Evolutionary conservation across 2,329 filamentous ascomycete species (phyloP).

Genomic region (Penicillium sp.): DNA sequence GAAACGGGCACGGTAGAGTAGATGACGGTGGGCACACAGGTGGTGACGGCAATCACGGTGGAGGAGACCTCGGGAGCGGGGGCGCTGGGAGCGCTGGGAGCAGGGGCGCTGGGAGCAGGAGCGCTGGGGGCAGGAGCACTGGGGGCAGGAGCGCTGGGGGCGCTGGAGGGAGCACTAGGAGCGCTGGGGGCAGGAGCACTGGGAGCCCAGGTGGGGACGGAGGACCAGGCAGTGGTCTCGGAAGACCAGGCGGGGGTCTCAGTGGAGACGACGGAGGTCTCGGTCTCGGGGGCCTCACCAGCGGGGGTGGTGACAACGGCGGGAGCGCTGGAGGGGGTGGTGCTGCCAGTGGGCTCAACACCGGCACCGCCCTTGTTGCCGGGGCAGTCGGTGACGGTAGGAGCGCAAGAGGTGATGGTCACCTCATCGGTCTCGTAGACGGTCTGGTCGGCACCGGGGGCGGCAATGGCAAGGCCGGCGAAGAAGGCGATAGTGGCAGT

Average conservation of each 20-base stretch:
- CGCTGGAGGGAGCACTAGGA: slow-evolving; percentile 7
- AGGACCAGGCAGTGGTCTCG: slow-evolving; percentile 12
- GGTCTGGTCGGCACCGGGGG: slow-evolving; percentile 42
- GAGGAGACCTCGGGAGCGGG: slow-evolving; percentile 10
- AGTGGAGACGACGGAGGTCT: slow-evolving; percentile 11
- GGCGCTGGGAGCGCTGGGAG: slow-evolving; percentile 6
- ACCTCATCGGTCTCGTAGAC: slow-evolving; percentile 60
- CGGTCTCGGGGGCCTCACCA: slow-evolving; percentile 12
- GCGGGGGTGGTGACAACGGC: slow-evolving; percentile 15
- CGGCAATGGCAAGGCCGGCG: slow-evolving; percentile 42
- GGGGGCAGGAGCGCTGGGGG: slow-evolving; percentile 13
- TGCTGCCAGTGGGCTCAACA: slow-evolving; percentile 17
- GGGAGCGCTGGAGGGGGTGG: slow-evolving; percentile 15
- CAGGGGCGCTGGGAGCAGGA: slow-evolving; percentile 18
- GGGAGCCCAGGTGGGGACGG: slow-evolving; percentile 15
- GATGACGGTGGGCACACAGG: slow-evolving; percentile 32
- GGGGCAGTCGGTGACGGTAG: slow-evolving; percentile 62
- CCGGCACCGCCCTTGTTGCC: slow-evolving; percentile 18
- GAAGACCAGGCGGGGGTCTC: slow-evolving; percentile 10
- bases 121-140: slow-evolving; percentile 12
- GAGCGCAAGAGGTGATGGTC: slow-evolving; percentile 63
- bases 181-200: slow-evolving; percentile 8
- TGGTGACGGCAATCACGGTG: slow-evolving; percentile 28
- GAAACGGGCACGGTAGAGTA: slow-evolving; percentile 29
- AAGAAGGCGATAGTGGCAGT: slow-evolving; percentile 43